Conservation (phyloP, 345 rosid species). For the Hibiscus trionum region DNA sequence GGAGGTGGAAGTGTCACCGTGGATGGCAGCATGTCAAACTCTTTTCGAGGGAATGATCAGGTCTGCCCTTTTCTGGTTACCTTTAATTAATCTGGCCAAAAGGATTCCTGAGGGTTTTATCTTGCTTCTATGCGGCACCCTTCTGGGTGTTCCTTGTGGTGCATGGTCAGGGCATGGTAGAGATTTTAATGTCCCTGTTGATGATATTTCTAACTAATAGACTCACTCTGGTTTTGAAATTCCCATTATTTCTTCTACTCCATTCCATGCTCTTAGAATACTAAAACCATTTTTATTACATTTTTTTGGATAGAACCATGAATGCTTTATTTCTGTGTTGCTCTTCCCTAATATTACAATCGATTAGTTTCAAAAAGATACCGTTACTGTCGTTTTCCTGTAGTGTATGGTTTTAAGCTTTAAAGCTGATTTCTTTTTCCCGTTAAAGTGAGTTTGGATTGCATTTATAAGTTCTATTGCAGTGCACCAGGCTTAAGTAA, state of each 20-base stretch:
- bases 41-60: slow-evolving; percentile 97
- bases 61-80: slow-evolving; percentile 36
- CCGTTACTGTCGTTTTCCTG: background rate
- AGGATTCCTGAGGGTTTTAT: background rate
- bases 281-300: background rate
- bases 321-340: background rate
- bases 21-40: slow-evolving; percentile 86
- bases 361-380: background rate
- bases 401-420: background rate
- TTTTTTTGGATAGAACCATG: background rate
- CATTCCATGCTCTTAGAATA: background rate
- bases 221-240: background rate
- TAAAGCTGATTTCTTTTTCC: background rate
- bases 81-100: background rate
- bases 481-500: background rate
- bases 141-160: background rate
- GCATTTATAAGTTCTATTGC: background rate
- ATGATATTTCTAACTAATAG: background rate
- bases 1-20: slow-evolving; percentile 54
- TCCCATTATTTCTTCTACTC: background rate
- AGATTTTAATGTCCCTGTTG: background rate
- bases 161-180: background rate
- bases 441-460: background rate
- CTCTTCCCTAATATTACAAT: background rate
- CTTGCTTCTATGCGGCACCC: background rate